Conservation (phyloP, 768 basidiomycete genomes). For the Lenzites betulinus region DNA sequence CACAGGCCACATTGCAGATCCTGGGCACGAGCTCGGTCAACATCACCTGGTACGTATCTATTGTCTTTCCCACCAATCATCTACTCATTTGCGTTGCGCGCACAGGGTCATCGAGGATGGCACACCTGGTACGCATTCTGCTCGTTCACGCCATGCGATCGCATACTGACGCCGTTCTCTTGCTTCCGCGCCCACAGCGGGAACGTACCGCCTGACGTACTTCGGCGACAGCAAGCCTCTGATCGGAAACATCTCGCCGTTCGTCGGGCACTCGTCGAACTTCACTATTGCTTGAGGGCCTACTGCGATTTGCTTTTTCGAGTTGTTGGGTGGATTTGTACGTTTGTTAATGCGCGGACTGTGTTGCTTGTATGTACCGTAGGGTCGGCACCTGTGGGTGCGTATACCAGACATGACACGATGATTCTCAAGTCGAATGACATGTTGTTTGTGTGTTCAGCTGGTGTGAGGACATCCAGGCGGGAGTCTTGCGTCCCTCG, state of each 20-base stretch:
- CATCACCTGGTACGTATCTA: constrained; percentile 60
- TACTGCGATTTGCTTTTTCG: background rate
- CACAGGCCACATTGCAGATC: constrained; percentile 36
- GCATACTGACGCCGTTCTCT: background rate
- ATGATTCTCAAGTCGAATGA: too few species aligned
- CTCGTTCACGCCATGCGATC: background rate
- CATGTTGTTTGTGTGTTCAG: too few species aligned
- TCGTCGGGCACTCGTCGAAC: constrained; percentile 60
- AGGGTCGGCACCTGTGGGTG: too few species aligned
- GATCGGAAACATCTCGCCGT: constrained; percentile 61
- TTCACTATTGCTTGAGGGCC: constrained; percentile 44
- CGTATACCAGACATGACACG: too few species aligned
- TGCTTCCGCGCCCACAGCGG: constrained; percentile 41
- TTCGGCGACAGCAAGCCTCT: constrained; percentile 77
- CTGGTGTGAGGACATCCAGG: too few species aligned
- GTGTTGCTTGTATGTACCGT: too few species aligned
- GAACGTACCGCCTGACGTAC: constrained; percentile 71
- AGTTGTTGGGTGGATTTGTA: too few species aligned
- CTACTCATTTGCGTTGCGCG: background rate
- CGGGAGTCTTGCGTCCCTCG: too few species aligned
- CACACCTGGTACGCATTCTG: constrained; percentile 49
- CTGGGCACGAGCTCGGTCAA: constrained; percentile 65
- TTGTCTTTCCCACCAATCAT: background rate
- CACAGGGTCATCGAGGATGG: constrained; percentile 63
- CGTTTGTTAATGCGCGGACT: too few species aligned